Conservation (phyloP, 169 alveolate species). For the Cryptosporidium parvum region DNA sequence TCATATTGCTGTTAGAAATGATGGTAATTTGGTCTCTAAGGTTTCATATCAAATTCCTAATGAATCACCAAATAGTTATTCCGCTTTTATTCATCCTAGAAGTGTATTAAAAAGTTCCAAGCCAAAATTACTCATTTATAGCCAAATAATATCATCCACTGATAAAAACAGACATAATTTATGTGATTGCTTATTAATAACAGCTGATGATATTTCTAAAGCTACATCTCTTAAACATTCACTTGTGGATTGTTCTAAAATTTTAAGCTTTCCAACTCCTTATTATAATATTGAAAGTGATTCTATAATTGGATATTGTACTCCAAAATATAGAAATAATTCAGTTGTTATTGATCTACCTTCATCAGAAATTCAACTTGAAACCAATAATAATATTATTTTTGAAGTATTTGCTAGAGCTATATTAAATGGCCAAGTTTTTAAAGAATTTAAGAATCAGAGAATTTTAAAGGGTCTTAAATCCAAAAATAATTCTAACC, state of each 20-base stretch:
- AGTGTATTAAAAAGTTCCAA: slow-evolving; percentile 19
- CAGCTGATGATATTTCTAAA: slow-evolving; percentile 54
- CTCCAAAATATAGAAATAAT: slow-evolving; percentile 34
- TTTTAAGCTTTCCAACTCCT: slow-evolving; percentile 47
- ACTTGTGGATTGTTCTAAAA: slow-evolving; percentile 49
- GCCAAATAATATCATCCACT: slow-evolving; percentile 18
- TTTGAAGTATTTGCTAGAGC: slow-evolving; percentile 53
- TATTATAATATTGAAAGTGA: slow-evolving; percentile 36
- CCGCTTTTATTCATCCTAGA: slow-evolving; percentile 33
- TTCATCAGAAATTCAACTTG: slow-evolving; percentile 50
- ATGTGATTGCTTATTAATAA: slow-evolving; percentile 48
- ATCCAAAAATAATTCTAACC: slow-evolving; percentile 10
- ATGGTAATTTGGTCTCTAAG: slow-evolving; percentile 11
- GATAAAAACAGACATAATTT: slow-evolving; percentile 18
- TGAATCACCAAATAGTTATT: not conserved
- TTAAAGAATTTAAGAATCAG: slow-evolving; percentile 23
- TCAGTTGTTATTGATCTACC: slow-evolving; percentile 53
- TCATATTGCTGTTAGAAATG: slow-evolving; percentile 60
- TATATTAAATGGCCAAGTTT: slow-evolving; percentile 48
- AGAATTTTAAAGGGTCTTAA: not conserved
- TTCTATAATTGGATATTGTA: slow-evolving; percentile 15
- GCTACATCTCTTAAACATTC: slow-evolving; percentile 58
- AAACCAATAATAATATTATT: not conserved
- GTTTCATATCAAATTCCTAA: slow-evolving; percentile 12
- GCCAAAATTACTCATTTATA: slow-evolving; percentile 40